A percentile compares a stretch with the other conserved stretches of the same genome.
These are phyloP conservation scores for Xylariales sp. DNA, from an alignment of 2,329 filamentous ascomycete species.

Conservation along the genomic window DNA sequence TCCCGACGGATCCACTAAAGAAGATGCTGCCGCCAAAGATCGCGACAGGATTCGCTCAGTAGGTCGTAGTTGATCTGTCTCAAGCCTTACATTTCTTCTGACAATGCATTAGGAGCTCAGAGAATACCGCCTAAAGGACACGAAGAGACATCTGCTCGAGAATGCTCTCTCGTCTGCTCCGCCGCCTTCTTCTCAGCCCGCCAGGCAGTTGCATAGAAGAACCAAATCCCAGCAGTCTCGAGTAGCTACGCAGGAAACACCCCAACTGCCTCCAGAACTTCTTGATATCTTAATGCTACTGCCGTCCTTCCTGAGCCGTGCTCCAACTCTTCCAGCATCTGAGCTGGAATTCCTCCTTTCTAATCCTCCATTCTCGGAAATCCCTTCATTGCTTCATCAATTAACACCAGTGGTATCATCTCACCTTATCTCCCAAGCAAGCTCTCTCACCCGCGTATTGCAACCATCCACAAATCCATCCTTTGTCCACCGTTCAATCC, in stretches of 20 bases:
- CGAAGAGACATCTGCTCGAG: constrained; percentile 47
- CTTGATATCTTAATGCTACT: constrained; percentile 52
- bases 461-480: constrained; percentile 49
- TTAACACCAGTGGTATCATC: constrained; percentile 44
- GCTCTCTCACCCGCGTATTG: constrained; percentile 41
- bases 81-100: background rate
- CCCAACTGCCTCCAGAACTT: constrained; percentile 37
- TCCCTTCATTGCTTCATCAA: constrained; percentile 42
- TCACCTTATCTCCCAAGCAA: constrained; percentile 44
- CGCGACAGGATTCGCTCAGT: constrained; percentile 47
- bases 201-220: constrained; percentile 11
- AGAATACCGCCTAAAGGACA: constrained; percentile 39
- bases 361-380: constrained; percentile 42
- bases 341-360: constrained; percentile 41
- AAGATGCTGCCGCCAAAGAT: constrained; percentile 45
- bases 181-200: constrained; percentile 15
- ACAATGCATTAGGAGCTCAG: constrained; percentile 40
- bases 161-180: constrained; percentile 44
- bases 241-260: constrained; percentile 14
- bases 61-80: constrained; percentile 9
- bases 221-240: constrained; percentile 17
- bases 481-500: constrained; percentile 54
- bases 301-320: constrained; percentile 39
- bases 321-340: constrained; percentile 28
- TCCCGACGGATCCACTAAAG: constrained; percentile 52